phyloP scores from a whole-genome alignment of 495 filamentous ascomycete species.

The Aspergillus sparsus region DNA sequence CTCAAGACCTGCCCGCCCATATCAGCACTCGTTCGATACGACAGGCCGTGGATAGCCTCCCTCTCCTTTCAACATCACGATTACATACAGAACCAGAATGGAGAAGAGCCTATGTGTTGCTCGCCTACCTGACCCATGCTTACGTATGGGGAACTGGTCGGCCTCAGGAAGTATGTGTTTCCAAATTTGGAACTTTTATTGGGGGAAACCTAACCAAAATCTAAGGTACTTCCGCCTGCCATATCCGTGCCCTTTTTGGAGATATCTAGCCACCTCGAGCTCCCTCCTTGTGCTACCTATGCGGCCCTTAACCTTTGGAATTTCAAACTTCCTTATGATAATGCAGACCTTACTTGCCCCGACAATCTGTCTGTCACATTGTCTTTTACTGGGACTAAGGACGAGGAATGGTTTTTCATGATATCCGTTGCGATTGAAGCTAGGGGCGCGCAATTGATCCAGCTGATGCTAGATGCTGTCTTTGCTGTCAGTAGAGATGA shows the following conservation, averaged over 20 bases:
- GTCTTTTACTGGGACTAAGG: conserved; percentile 88
- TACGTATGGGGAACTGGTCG: conserved; percentile 93
- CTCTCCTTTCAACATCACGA: conserved; percentile 71
- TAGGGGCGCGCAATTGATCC: conserved; percentile 77
- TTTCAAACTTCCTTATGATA: conserved; percentile 71
- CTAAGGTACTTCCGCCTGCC: conserved; percentile 72
- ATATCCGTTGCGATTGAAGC: conserved; percentile 95
- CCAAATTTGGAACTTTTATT: not conserved
- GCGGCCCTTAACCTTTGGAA: conserved; percentile 92
- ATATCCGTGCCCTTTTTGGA: conserved; percentile 79
- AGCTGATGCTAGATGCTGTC: conserved; percentile 83
- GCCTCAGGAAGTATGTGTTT: conserved; percentile 64
- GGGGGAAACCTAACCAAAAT: not conserved
- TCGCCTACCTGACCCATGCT: conserved; percentile 84
- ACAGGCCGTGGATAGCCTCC: conserved; percentile 70
- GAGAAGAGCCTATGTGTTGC: conserved; percentile 83
- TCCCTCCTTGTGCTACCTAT: conserved; percentile 93
- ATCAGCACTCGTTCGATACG: conserved; percentile 75
- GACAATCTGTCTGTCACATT: conserved; percentile 78
- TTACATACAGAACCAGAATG: conserved; percentile 81
- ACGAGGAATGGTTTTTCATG: conserved; percentile 98
- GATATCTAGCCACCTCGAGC: conserved; percentile 75
- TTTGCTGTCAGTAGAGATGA: conserved; percentile 67
- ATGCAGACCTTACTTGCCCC: conserved; percentile 73
- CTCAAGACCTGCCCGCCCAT: conserved; percentile 72